Conservation (phyloP, 2,329 filamentous ascomycete species). For the Phialocephala subalpina region DNA sequence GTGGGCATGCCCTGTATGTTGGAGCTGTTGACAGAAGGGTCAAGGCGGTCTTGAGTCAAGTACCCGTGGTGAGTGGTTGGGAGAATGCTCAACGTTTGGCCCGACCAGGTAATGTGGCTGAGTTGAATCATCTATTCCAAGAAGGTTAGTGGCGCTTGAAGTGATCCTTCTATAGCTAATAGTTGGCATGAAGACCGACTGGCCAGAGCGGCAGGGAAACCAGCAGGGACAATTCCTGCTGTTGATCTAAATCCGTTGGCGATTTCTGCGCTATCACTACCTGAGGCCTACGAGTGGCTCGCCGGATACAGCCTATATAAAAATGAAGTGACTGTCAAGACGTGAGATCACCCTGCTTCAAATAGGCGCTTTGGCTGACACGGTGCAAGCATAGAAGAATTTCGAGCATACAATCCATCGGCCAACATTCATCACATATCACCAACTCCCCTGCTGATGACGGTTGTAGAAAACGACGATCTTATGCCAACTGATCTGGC, state of each 20-base stretch:
- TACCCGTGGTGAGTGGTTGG: conserved; percentile 48
- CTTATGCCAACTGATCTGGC: conserved; percentile 45
- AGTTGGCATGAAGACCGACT: conserved; percentile 43
- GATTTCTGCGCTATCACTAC: conserved; percentile 44
- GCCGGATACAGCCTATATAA: too few species aligned
- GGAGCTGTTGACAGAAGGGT: conserved; percentile 49
- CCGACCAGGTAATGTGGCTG: conserved; percentile 39
- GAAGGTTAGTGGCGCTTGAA: conserved; percentile 34
- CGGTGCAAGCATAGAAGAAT: conserved; percentile 38
- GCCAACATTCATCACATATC: conserved; percentile 47
- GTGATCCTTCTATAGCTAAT: background rate
- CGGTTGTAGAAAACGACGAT: conserved; percentile 44
- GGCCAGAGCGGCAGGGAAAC: conserved; percentile 44
- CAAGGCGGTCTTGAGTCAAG: conserved; percentile 49
- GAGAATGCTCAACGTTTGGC: conserved; percentile 46
- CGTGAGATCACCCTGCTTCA: conserved; percentile 22
- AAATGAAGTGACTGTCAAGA: conserved; percentile 48
- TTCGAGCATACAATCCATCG: conserved; percentile 40
- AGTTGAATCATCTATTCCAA: conserved; percentile 28
- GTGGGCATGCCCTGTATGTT: conserved; percentile 49
- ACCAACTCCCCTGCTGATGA: conserved; percentile 50
- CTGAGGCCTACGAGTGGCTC: conserved; percentile 48
- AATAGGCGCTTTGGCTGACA: background rate
- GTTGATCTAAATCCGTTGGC: conserved; percentile 43
- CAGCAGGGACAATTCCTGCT: conserved; percentile 43